Evolutionary conservation across 495 filamentous ascomycete species (phyloP), one percentile per base, ranked within the genome.

Genomic region (Podospora sp.): DNA sequence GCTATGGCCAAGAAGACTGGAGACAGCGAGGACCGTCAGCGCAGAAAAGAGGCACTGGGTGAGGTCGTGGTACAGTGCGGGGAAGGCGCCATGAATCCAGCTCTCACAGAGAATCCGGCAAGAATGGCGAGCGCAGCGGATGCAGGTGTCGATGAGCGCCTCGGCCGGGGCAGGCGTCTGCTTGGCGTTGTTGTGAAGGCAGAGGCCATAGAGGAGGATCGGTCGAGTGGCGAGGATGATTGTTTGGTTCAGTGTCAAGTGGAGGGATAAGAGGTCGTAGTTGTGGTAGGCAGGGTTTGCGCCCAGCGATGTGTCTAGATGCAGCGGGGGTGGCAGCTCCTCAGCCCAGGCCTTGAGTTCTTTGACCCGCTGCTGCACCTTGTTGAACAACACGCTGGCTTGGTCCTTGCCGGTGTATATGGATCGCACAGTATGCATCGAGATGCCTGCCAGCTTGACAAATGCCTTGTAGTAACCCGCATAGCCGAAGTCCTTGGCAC

Each of bases 341-440:
- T 63, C 61, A 12, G 50, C 40, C 61, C 61, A 63, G 33, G 22
- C 49, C 25, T 63, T 63, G 22, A 63, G 61, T n/a, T 63, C 61
- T 35, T 63, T 63, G 36, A 63, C 21, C 1, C 61, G 61, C 36
- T 63, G 61, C 22, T 63, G 61, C 22, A 63, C 61, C 46, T 63
- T 51, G 22, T 22, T 63, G 24, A 63, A 55, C 16, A 55, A 12
- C 2, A n/a, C 25, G 14, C 9, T 36, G 26, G 62, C 49, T 65
- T 65, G 50, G 9, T 65, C 52, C 24, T 65, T 65, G 22, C 50
- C 50, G 12, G 49, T 33, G 51, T 65, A 65, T 27, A 65, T 57
- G 14, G 62, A 65, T n/a, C 51, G 50, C 9, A 65, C 62, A 3
- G 51, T 35, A 16, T 65, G 53, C 62, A 65, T 58, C 1, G 62